A percentile compares a stretch with the other conserved stretches of the same genome.
Evolutionary conservation across 305 asterid genomes (phyloP).

Genomic region (Fraxinus nigra): DNA sequence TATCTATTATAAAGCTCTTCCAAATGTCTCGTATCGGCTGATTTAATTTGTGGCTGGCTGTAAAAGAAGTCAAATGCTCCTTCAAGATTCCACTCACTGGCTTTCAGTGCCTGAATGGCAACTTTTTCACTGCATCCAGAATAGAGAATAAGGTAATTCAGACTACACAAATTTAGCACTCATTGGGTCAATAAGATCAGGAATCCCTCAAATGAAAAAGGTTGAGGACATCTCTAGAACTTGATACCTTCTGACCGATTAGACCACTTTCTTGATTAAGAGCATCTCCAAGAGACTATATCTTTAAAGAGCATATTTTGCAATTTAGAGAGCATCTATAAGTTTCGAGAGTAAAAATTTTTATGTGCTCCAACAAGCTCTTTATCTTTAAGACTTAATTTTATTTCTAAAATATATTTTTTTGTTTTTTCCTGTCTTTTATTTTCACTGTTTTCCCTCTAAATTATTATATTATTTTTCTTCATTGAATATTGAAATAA

Average conservation of each 20-base stretch:
- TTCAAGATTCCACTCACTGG: conserved; percentile 94
- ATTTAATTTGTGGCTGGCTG: conserved; percentile 74
- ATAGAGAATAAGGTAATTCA: conserved; percentile 19
- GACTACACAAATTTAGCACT: neutral
- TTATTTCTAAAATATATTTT: neutral
- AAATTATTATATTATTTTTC: no score
- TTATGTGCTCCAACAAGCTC: neutral
- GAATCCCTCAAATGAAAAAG: neutral
- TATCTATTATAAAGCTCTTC: conserved; percentile 95
- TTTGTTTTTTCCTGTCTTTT: neutral
- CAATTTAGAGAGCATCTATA: neutral
- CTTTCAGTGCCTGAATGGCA: conserved; percentile 79
- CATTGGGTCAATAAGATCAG: neutral
- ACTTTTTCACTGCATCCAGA: conserved; percentile 70
- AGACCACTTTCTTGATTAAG: neutral
- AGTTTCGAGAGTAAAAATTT: neutral
- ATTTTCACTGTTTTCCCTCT: neutral
- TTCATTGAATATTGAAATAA: no score
- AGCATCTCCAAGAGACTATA: neutral
- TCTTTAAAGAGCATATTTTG: no score
- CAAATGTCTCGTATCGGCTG: conserved; percentile 81
- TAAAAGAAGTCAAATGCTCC: conserved; percentile 94
- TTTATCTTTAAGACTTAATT: no score
- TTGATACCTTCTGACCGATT: neutral
- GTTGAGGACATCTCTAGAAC: neutral